A percentile compares a stretch with the other conserved stretches of the same genome.
These are phyloP conservation scores for Phytophthora idaei DNA, from an alignment of 352 stramenopile genomes.

Conservation along the genomic window DNA sequence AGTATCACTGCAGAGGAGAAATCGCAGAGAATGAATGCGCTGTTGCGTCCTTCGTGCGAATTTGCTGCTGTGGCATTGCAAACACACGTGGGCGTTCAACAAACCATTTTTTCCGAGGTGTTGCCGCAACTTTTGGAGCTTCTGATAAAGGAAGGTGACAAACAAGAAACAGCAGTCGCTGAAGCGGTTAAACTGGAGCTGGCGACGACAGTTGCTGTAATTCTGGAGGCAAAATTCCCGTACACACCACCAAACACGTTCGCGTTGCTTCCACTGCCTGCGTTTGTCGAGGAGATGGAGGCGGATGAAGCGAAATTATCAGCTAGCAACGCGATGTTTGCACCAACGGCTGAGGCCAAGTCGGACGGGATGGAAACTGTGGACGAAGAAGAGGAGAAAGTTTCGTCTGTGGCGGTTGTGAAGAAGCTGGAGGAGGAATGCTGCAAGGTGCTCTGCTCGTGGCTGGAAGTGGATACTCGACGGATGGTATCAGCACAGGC, in stretches of 20 bases:
- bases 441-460: conserved; percentile 47
- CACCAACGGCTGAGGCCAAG: conserved; percentile 19
- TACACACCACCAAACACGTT: conserved; percentile 49
- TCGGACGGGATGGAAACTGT: conserved; percentile 16
- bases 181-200: conserved; percentile 62
- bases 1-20: conserved; percentile 20
- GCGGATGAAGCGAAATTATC: conserved; percentile 38
- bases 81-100: conserved; percentile 50
- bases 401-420: conserved; percentile 18
- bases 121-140: conserved; percentile 51
- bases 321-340: conserved; percentile 16
- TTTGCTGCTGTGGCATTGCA: conserved; percentile 68
- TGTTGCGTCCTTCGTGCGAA: conserved; percentile 69
- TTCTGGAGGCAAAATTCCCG: conserved; percentile 62
- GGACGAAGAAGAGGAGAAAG: conserved; percentile 43
- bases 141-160: conserved; percentile 31
- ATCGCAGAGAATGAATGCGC: conserved; percentile 42
- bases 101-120: conserved; percentile 56
- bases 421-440: conserved; percentile 44
- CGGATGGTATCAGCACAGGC: conserved; percentile 46
- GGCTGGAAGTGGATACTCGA: conserved; percentile 35
- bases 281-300: conserved; percentile 64
- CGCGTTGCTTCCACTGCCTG: conserved; percentile 52
- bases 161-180: conserved; percentile 28
- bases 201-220: conserved; percentile 52